Evolutionary conservation across 2,329 filamentous ascomycete species (phyloP).

Genomic region (Lasiodiplodia hormozganensis): DNA sequence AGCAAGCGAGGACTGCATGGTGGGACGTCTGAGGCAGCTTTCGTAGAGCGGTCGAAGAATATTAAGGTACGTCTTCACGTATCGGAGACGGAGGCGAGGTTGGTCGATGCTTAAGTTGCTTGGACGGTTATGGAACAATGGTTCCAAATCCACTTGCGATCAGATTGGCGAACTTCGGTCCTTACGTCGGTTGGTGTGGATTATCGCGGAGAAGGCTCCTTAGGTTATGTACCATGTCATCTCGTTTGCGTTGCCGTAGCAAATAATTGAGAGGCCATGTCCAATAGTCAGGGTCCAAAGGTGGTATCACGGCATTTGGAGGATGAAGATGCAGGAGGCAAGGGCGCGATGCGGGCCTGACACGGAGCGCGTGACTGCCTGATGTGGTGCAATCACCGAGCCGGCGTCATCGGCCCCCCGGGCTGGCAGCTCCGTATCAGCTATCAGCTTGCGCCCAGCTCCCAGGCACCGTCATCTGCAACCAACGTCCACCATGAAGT

Average conservation of each 20-base stretch:
- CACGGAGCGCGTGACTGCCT: conserved; percentile 8
- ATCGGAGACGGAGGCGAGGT: background rate
- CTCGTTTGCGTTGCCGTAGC: background rate
- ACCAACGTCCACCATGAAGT: conserved; percentile 27
- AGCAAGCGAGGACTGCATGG: background rate
- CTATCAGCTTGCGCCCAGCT: conserved; percentile 22
- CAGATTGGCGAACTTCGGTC: background rate
- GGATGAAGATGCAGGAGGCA: background rate
- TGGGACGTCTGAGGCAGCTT: background rate
- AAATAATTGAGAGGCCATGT: background rate
- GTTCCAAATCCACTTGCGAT: background rate
- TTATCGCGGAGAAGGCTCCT: no score
- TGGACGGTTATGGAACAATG: background rate
- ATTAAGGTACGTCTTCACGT: background rate
- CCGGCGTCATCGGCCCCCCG: conserved; percentile 17
- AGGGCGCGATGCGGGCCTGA: background rate
- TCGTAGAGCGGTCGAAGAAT: background rate
- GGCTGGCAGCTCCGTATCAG: conserved; percentile 18
- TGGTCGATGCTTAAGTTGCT: background rate
- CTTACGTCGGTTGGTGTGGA: no score
- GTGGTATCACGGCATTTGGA: background rate
- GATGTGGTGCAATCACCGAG: conserved; percentile 17
- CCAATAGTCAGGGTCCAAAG: background rate
- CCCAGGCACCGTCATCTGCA: background rate
- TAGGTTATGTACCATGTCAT: background rate